phyloP scores from a whole-genome alignment of 1,139 yeast genomes.

The Magnusiomyces sp. region DNA sequence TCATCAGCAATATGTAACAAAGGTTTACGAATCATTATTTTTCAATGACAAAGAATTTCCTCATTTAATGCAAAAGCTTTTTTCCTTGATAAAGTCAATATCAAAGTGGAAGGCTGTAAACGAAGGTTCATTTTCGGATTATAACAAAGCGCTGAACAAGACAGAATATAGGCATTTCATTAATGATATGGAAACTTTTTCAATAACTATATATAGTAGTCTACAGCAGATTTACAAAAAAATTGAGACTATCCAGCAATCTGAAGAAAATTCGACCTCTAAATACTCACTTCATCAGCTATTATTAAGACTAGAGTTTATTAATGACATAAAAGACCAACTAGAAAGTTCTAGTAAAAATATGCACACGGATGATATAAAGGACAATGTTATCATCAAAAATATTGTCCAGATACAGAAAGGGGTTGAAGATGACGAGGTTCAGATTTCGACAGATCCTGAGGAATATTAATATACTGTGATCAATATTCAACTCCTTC shows the following conservation, averaged over 20 bases:
- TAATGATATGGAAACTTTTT: not conserved
- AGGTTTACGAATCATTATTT: slow-evolving; percentile 2
- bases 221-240: not conserved
- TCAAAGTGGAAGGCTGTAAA: not conserved
- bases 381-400: too few relatives aligned
- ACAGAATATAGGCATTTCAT: not conserved
- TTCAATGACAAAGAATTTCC: not conserved
- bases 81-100: not conserved
- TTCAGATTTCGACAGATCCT: too few relatives aligned
- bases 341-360: too few relatives aligned
- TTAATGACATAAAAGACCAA: not conserved
- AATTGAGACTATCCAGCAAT: slow-evolving; percentile 2
- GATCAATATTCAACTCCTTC: slow-evolving; percentile 1
- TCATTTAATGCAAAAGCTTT: not conserved
- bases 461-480: too few relatives aligned
- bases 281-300: slow-evolving; percentile 6
- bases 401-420: too few relatives aligned
- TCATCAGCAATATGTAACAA: slow-evolving; percentile 4
- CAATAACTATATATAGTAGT: not conserved
- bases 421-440: too few relatives aligned
- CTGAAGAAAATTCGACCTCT: slow-evolving; percentile 3
- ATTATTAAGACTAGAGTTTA: slow-evolving; percentile 9
- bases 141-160: too few relatives aligned
- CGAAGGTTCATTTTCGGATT: too few relatives aligned
- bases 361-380: too few relatives aligned